Base-by-base conservation (phyloP, 345 rosid genomes). In the Citrus reticulata region DNA sequence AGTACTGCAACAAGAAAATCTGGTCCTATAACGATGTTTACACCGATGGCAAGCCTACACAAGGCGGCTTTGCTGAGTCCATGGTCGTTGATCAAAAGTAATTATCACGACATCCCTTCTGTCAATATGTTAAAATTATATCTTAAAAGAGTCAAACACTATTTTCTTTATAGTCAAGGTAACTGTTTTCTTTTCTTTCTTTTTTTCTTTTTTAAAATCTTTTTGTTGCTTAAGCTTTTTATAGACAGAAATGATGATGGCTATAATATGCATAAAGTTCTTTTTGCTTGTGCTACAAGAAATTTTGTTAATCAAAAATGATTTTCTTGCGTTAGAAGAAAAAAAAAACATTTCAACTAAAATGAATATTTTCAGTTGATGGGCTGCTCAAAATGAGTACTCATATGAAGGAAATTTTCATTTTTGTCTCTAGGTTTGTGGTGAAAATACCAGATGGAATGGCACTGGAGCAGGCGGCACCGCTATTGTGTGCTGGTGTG, bases 371-470 rank as follows among this genome's bases (percentile, higher is more conserved):
- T 32, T 55, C 4, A 42, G 42, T 72, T 32, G n/a, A 59, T 46
- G 42, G 59, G 51, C 7, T 7, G 35, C 27, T 16, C 35, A 30
- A 77, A 77, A 40, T 34, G 10, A 27, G 32, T 49, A 30, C 29
- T 8, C 25, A 0, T 8, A 58, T 79, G 62, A 59, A 73, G 46
- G 27, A 29, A 75, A 49, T 1, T 49, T 57, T 61, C 2, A n/a
- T 67, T 19, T n/a, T n/a, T 74, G 49, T 19, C 77, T 71, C 55
- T 75, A 91, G 97, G 87, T 95, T 92, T 85, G 91, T 88, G 79
- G 94, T 89, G 87, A 92, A 89, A 83, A 91, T 93, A 59, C 99
- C 99, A 14, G 96, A 91, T 5, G 97, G 98, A 65, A 82, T 95
- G 95, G 84, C 90, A 29, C 85, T 86, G 13, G 99, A 95, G 72